These are phyloP conservation scores for Chenopodium album DNA, from an alignment of 148 eudicot genomes.

Conservation along the genomic window DNA sequence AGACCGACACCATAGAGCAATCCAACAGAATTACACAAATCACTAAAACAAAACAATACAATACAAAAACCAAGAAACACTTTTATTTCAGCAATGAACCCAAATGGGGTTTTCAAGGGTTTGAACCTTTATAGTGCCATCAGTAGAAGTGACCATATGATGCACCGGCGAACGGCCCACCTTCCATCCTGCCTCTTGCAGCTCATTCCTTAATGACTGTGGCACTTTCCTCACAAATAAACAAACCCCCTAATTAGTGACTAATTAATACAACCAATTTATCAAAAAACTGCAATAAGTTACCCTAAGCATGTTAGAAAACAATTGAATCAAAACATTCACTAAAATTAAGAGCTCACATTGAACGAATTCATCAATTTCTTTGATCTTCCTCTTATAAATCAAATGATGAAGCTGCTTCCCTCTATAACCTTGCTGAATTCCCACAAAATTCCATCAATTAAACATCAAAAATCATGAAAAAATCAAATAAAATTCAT, in stretches of 20 bases:
- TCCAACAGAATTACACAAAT: not conserved
- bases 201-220: slow-evolving; percentile 64
- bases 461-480: not conserved
- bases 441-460: slow-evolving; percentile 5
- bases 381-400: slow-evolving; percentile 84
- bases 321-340: not conserved
- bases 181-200: slow-evolving; percentile 85
- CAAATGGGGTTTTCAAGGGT: not conserved
- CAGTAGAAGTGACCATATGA: slow-evolving; percentile 67
- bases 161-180: slow-evolving; percentile 83
- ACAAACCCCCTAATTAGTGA: slow-evolving; percentile 18
- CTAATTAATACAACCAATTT: not conserved
- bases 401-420: slow-evolving; percentile 86
- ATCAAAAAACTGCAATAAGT: not conserved
- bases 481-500: not conserved
- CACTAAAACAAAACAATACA: not conserved
- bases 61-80: not conserved
- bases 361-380: slow-evolving; percentile 67
- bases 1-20: not conserved
- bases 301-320: not conserved
- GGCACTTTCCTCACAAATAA: slow-evolving; percentile 59
- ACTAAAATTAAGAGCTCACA: slow-evolving; percentile 39
- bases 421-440: slow-evolving; percentile 81
- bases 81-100: not conserved
- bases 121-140: slow-evolving; percentile 89